Evolutionary conservation across 352 stramenopile genomes (phyloP).

Genomic region (Phytopythium chamaehyphon): DNA sequence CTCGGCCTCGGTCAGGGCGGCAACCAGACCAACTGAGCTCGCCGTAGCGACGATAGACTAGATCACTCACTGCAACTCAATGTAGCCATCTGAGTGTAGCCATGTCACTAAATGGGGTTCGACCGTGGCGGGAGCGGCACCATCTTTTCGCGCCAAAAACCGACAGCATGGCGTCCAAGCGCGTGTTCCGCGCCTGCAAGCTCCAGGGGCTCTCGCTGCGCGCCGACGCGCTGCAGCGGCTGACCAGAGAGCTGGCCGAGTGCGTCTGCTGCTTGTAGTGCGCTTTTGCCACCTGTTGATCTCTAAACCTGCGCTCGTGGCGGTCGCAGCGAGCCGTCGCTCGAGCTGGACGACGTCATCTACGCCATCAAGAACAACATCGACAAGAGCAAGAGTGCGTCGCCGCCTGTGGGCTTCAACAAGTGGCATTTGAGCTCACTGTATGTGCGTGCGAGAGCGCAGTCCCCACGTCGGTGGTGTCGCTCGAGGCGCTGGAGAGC

Average conservation of each 20-base stretch:
- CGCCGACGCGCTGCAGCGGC: constrained; percentile 55
- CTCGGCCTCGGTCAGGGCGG: constrained; percentile 74
- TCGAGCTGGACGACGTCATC: constrained; percentile 80
- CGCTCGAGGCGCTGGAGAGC: constrained; percentile 76
- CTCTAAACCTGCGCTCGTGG: not conserved
- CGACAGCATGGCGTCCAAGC: constrained; percentile 62
- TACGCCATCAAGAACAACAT: constrained; percentile 89
- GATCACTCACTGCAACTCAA: not conserved
- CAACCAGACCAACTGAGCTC: constrained; percentile 63
- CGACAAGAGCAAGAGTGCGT: constrained; percentile 82
- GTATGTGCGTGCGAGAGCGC: not conserved
- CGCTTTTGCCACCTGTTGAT: not conserved
- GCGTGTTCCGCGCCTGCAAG: constrained; percentile 81
- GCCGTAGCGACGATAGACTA: not conserved
- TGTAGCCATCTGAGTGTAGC: constrained; percentile 1
- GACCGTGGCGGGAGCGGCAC: constrained; percentile 14
- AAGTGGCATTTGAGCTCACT: not conserved
- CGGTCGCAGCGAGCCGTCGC: constrained; percentile 46
- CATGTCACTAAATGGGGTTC: constrained; percentile 2
- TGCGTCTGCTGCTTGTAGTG: constrained; percentile 18
- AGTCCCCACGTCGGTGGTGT: constrained; percentile 84
- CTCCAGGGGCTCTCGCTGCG: constrained; percentile 79
- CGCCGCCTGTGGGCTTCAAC: not conserved
- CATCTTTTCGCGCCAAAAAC: not conserved
- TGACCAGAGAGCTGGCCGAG: constrained; percentile 67